phyloP scores from a whole-genome alignment of 345 rosid species.

The Citrus glauca region DNA sequence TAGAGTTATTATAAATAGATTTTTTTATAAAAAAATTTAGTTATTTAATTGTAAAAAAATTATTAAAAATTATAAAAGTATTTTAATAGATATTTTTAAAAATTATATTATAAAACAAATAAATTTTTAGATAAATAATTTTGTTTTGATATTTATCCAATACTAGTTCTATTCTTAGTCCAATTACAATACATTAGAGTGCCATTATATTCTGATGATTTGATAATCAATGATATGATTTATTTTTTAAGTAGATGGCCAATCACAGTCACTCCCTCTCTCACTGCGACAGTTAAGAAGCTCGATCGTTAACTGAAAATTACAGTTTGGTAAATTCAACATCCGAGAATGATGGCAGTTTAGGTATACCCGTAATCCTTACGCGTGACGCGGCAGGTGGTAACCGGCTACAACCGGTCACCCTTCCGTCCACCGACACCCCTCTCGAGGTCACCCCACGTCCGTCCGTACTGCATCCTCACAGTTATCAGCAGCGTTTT shows the following conservation, averaged over 20 bases:
- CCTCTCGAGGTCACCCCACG: conserved; percentile 6
- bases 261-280: not conserved
- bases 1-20: too few species aligned
- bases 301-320: not conserved
- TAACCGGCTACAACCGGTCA: conserved; percentile 32
- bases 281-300: not conserved
- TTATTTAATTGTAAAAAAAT: too few species aligned
- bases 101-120: too few species aligned
- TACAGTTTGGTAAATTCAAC: conserved; percentile 10
- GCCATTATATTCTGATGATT: too few species aligned
- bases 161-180: too few species aligned
- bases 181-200: too few species aligned
- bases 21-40: too few species aligned
- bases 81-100: too few species aligned
- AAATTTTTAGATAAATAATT: too few species aligned
- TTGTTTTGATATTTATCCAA: too few species aligned
- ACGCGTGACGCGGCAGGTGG: conserved; percentile 1
- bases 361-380: conserved; percentile 24
- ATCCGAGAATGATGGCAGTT: conserved; percentile 14
- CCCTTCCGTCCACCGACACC: conserved; percentile 31
- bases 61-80: too few species aligned
- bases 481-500: not conserved
- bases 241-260: not conserved
- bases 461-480: not conserved
- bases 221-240: too few species aligned